Evolutionary conservation across 352 stramenopile species (phyloP).

Genomic region (Vaucheria bursata): DNA sequence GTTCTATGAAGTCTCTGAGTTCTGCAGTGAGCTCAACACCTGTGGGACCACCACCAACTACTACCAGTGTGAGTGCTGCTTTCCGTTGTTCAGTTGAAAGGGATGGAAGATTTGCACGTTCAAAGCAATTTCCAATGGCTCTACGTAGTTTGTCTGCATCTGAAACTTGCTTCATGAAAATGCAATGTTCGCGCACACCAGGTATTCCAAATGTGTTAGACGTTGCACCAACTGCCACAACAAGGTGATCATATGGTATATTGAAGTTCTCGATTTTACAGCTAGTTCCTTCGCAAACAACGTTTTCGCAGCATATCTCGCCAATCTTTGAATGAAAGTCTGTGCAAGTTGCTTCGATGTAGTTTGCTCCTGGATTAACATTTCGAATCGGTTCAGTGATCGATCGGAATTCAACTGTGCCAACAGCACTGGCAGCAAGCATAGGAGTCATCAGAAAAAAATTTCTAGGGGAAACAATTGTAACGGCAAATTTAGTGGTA

Average conservation of each 20-base stretch:
- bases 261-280: slow-evolving; percentile 56
- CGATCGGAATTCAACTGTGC: slow-evolving; percentile 12
- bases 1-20: slow-evolving; percentile 69
- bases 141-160: slow-evolving; percentile 36
- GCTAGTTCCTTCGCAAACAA: slow-evolving; percentile 59
- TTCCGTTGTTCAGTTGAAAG: slow-evolving; percentile 56
- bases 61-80: slow-evolving; percentile 58
- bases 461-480: slow-evolving; percentile 62
- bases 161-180: slow-evolving; percentile 62
- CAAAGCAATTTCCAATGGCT: slow-evolving; percentile 70
- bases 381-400: slow-evolving; percentile 68
- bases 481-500: slow-evolving; percentile 60
- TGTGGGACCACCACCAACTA: slow-evolving; percentile 68
- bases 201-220: slow-evolving; percentile 62
- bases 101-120: slow-evolving; percentile 61
- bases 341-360: slow-evolving; percentile 63
- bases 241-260: slow-evolving; percentile 61
- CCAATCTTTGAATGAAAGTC: slow-evolving; percentile 57
- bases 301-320: slow-evolving; percentile 59
- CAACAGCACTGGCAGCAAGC: slow-evolving; percentile 62
- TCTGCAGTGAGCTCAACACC: slow-evolving; percentile 66
- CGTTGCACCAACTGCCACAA: slow-evolving; percentile 64
- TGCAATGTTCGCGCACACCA: slow-evolving; percentile 65
- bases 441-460: slow-evolving; percentile 76
- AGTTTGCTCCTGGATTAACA: slow-evolving; percentile 60